Base-by-base conservation (phyloP, 169 alveolate genomes). In the Cryptosporidium canis region DNA sequence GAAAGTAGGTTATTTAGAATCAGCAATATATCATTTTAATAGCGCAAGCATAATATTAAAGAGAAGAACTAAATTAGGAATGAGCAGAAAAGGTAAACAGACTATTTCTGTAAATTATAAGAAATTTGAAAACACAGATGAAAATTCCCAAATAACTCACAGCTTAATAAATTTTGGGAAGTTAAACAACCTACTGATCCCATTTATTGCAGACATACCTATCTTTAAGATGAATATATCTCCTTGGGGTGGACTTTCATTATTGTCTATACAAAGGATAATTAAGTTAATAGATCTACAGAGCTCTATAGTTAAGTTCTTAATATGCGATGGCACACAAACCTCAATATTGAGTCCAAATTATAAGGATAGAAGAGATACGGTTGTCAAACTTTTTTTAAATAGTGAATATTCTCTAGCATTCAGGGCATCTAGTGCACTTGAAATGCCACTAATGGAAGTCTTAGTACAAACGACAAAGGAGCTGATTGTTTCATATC, bases 211-310 rank as follows among this genome's bases (percentile, higher is more conserved):
- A 2, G 87, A 77, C 0, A 53, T 77, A 21, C 70, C 51, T 16
- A 45, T 77, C 6, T 24, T 24, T 16, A 77, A 58, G 14, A 35
- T 77, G 16, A 77, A 77, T 21, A 39, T 11, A 1, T 37, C 87
- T 14, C 72, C 87, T 55, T 77, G 87, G 87, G 87, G 87, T 1
- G 87, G 87, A 11, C 61, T 77, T 14, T 61, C 87, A 35, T 31
- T 35, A 41, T 8, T 16, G 14, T 35, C 66, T 12, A 21, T 77
- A 35, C 47, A 55, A 39, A 55, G 29, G 41, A 77, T 77, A 39
- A 58, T 61, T 3, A 41, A n/a, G 12, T 45, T 77, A 2, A 16
- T 77, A 21, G 87, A 61, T n/a, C 61, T 77, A 0, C 87, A 77
- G 12, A 63, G 21, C 21, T 41, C 58, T 0, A 58, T 77, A 12